Base-by-base conservation (phyloP, 1,284 basidiomycete species). In the Blastosporella zonata region DNA sequence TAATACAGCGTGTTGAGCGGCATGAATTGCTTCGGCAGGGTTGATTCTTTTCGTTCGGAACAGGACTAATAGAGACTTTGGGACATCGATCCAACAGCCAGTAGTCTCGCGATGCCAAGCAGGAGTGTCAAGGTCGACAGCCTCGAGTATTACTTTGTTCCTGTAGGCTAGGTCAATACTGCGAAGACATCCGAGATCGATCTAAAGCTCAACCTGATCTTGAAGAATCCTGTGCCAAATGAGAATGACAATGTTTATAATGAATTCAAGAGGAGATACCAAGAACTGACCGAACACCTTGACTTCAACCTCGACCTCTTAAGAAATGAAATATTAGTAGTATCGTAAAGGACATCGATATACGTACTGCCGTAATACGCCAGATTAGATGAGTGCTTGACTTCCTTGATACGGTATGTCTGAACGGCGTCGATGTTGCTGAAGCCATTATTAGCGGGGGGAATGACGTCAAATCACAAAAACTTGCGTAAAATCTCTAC, bases 21-120 rank as follows among this genome's bases (percentile, higher is more conserved):
- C 82, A 60, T 95, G 93, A 43, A 95, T 92, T 0, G 87, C 89
- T 50, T 67, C 70, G 2, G 84, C 90, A 0, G 87, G 82, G 42
- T 70, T 81, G 49, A 92, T 78, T 5, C 70, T 71, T 54, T 84
- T 82, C 17, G 64, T 60, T 3, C 70, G 70, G 61, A 96, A 77
- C 42, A 81, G 69, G 28, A 67, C 68, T 44, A 85, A 66, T 39
- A 73, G 71, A 9, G 63, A 31, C 41, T 71, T 71, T 0, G 92
- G 89, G 1, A 95, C 73, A 60, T 96, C 90, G 21, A 96, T 72
- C 93, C 93, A 96, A 55, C 92, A 74, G 1, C 93, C 93, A 1
- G 78, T 82, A 0, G 88, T 84, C 47, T 84, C 78, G 15, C 84
- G 81, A 56, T 89, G 79, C 74, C 87, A 93, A 0, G 90, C 81